Evolutionary conservation across 108 stramenopile species (phyloP).

Genomic region (Skeletonema costatum): DNA sequence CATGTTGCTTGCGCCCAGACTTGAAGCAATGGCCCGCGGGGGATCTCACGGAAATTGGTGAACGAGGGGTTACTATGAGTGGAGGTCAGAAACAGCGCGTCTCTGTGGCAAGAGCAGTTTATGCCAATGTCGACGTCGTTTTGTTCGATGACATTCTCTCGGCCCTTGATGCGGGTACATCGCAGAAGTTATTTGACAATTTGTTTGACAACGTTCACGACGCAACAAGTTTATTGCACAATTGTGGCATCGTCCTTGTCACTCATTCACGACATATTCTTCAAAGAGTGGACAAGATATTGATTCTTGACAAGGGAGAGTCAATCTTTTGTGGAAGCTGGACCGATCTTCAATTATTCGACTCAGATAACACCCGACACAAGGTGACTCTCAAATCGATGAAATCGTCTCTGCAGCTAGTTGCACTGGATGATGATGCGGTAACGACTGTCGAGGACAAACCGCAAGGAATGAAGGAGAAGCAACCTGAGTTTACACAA

Average conservation of each 20-base stretch:
- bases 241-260: constrained; percentile 70
- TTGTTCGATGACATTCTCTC: constrained; percentile 92
- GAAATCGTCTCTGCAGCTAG: constrained; percentile 59
- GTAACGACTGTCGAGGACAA: not conserved
- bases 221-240: constrained; percentile 36
- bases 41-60: constrained; percentile 91
- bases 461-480: not conserved
- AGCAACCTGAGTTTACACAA: not conserved
- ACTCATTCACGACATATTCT: constrained; percentile 85
- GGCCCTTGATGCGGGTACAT: constrained; percentile 89
- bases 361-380: constrained; percentile 37
- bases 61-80: constrained; percentile 90
- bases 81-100: constrained; percentile 89
- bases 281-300: constrained; percentile 58
- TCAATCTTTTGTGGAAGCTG: constrained; percentile 65
- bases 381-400: constrained; percentile 56
- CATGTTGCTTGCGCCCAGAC: constrained; percentile 79
- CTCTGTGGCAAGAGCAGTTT: constrained; percentile 77
- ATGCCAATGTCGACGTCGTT: constrained; percentile 66
- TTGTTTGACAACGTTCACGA: constrained; percentile 39
- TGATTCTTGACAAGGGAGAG: constrained; percentile 60
- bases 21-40: constrained; percentile 59
- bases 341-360: constrained; percentile 54
- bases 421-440: not conserved
- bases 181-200: constrained; percentile 65